phyloP scores from a whole-genome alignment of 2,329 filamentous ascomycete species.

The Ascochyta rabiei region DNA sequence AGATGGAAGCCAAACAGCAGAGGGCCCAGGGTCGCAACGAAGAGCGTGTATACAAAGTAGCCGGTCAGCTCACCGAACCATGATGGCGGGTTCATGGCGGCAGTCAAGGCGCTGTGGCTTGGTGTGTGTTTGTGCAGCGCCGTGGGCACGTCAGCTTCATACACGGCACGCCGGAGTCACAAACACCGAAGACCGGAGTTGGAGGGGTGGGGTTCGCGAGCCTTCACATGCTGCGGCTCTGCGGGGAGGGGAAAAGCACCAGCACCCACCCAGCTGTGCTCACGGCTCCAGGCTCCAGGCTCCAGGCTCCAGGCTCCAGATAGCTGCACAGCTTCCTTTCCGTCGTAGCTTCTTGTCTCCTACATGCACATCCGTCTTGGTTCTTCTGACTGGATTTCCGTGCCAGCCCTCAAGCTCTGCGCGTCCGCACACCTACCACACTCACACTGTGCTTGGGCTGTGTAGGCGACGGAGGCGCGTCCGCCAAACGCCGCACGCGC shows the following conservation, averaged over 20 bases:
- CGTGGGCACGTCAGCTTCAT: background rate
- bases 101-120: background rate
- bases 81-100: constrained; percentile 46
- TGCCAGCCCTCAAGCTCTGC: background rate
- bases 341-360: background rate
- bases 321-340: background rate
- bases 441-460: too few species aligned
- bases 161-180: too few species aligned
- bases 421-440: background rate
- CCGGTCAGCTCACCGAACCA: constrained; percentile 64
- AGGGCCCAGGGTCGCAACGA: constrained; percentile 80
- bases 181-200: background rate
- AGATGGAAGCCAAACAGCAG: constrained; percentile 95
- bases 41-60: constrained; percentile 78
- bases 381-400: background rate
- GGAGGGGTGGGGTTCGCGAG: constrained; percentile 1
- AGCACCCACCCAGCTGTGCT: constrained; percentile 2
- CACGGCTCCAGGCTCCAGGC: too few species aligned
- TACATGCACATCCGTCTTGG: background rate
- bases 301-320: background rate
- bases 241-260: too few species aligned
- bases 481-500: constrained; percentile 7
- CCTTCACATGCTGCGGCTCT: constrained; percentile 30
- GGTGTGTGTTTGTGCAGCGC: background rate
- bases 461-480: background rate